Conservation (phyloP, 2,329 filamentous ascomycete genomes). For the Ascochyta pisi region DNA sequence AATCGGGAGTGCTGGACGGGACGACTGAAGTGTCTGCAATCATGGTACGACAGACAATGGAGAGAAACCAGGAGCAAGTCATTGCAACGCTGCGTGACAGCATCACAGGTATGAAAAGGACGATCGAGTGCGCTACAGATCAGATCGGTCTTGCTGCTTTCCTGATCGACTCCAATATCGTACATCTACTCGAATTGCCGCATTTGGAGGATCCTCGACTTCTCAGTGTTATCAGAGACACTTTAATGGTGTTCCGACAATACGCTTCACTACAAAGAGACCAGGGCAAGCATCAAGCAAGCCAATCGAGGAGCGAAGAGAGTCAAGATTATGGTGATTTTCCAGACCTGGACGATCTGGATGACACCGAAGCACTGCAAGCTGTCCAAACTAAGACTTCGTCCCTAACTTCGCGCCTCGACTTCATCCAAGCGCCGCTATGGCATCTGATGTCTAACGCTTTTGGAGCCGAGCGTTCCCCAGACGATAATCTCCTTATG, state of each 20-base stretch:
- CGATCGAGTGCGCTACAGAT: conserved; percentile 53
- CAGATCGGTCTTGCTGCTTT: conserved; percentile 53
- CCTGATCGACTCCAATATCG: conserved; percentile 53
- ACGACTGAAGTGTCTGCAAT: conserved; percentile 52
- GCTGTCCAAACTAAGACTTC: not conserved
- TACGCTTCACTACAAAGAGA: conserved; percentile 41
- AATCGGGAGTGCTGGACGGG: conserved; percentile 45
- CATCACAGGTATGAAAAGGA: conserved; percentile 58
- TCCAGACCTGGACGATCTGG: conserved; percentile 59
- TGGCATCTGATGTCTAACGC: conserved; percentile 65
- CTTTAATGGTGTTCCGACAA: conserved; percentile 56
- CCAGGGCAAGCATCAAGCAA: conserved; percentile 26
- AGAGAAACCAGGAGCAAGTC: conserved; percentile 64
- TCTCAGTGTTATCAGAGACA: conserved; percentile 56
- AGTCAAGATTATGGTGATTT: conserved; percentile 71
- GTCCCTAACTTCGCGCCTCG: conserved; percentile 33
- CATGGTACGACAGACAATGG: conserved; percentile 60
- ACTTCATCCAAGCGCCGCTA: conserved; percentile 57
- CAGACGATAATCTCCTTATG: conserved; percentile 61
- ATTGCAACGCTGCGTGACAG: conserved; percentile 62
- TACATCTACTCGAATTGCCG: conserved; percentile 59
- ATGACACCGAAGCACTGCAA: conserved; percentile 34
- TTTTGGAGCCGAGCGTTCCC: conserved; percentile 63
- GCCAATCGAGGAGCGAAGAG: conserved; percentile 59
- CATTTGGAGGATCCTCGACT: conserved; percentile 56